Conservation (phyloP, 192 early-diverging fungal species). For the Coemansia aciculifera region DNA sequence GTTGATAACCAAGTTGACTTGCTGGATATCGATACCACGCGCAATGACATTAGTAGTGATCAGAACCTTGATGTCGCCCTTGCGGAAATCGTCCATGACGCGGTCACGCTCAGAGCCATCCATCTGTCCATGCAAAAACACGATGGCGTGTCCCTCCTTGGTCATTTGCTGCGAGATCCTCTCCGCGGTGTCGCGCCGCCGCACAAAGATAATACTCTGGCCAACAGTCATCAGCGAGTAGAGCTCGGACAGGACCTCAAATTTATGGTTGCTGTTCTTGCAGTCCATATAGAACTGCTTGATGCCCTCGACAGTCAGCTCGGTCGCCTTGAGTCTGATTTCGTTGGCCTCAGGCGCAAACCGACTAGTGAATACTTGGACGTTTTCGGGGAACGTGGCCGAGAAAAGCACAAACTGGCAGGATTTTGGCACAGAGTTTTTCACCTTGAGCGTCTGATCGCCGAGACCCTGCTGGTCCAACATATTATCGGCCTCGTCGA, state of each 20-base stretch:
- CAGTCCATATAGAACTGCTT: conserved; percentile 98
- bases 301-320: conserved; percentile 91
- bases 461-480: conserved; percentile 81
- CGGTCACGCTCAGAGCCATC: conserved; percentile 77
- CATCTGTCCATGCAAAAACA: conserved; percentile 82
- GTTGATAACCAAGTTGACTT: conserved; percentile 95
- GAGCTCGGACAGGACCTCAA: conserved; percentile 67
- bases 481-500: conserved; percentile 99
- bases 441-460: conserved; percentile 84
- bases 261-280: conserved; percentile 73
- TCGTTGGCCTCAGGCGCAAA: conserved; percentile 88
- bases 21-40: conserved; percentile 95
- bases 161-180: conserved; percentile 72
- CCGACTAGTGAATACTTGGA: conserved; percentile 72
- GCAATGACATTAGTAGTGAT: conserved; percentile 97
- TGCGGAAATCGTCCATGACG: conserved; percentile 91
- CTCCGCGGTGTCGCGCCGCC: conserved; percentile 84
- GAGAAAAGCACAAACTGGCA: conserved; percentile 93
- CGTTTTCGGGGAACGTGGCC: conserved; percentile 84
- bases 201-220: conserved; percentile 95
- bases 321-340: conserved; percentile 81
- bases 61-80: conserved; percentile 87
- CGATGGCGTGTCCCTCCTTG: conserved; percentile 78
- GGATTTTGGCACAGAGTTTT: conserved; percentile 67
- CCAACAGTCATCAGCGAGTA: conserved; percentile 87